Conservation (phyloP, 2,329 filamentous ascomycete species). For the Talaromyces islandicus region DNA sequence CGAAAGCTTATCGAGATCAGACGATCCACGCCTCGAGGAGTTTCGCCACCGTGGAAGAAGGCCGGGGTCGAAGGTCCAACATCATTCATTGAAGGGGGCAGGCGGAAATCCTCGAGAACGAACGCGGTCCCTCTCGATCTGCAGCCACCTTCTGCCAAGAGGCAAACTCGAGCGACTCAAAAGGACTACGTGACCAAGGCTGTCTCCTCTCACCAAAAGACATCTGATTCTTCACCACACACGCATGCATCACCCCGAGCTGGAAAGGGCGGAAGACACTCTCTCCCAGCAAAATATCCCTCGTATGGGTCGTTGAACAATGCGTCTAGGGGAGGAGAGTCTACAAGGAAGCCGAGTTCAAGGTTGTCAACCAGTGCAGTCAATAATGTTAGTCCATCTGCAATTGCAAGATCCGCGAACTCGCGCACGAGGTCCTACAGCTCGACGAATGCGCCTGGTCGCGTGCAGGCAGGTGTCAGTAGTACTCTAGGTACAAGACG, state of each 20-base stretch:
- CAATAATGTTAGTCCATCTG: constrained; percentile 19
- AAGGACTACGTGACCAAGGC: constrained; percentile 27
- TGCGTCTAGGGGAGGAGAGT: constrained; percentile 15
- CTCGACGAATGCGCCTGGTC: constrained; percentile 15
- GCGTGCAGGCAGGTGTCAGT: constrained; percentile 16
- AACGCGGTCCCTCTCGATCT: constrained; percentile 42
- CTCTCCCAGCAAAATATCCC: constrained; percentile 21
- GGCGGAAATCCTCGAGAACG: constrained; percentile 56
- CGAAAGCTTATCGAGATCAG: constrained; percentile 37
- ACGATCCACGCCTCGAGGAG: constrained; percentile 34
- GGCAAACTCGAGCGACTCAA: constrained; percentile 39
- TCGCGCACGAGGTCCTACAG: constrained; percentile 26
- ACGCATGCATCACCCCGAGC: constrained; percentile 22
- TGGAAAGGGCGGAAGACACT: constrained; percentile 24
- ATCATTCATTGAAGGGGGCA: constrained; percentile 63
- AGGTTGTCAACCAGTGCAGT: constrained; percentile 17
- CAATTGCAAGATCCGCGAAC: constrained; percentile 21
- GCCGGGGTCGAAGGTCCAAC: constrained; percentile 80
- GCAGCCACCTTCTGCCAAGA: constrained; percentile 42
- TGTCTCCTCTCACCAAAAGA: constrained; percentile 18
- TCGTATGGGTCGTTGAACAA: constrained; percentile 16
- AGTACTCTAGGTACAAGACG: constrained; percentile 20
- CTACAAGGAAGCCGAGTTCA: constrained; percentile 19
- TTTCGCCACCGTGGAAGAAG: constrained; percentile 90
- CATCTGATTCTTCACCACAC: constrained; percentile 24